Conservation (phyloP, 306 rosid genomes). For the Vigna radiata region DNA sequence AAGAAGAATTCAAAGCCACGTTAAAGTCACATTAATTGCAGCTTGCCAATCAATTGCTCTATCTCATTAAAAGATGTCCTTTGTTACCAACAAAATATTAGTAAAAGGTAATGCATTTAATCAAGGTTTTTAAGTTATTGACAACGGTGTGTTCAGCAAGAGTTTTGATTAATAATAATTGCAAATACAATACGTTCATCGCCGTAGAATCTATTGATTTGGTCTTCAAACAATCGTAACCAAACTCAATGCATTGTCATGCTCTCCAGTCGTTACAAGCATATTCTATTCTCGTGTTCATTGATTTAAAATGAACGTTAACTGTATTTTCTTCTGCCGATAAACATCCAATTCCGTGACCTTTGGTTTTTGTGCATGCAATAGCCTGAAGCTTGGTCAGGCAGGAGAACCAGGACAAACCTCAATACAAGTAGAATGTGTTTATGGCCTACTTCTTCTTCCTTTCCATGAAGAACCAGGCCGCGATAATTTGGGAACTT, state of each 20-base stretch:
- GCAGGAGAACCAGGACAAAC: conserved; percentile 19
- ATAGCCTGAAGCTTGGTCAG: conserved; percentile 10
- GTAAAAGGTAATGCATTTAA: not conserved
- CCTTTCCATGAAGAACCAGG: conserved; percentile 61
- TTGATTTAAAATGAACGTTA: conserved; percentile 1
- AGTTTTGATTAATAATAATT: not conserved
- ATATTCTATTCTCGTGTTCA: not conserved
- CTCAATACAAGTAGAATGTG: not conserved
- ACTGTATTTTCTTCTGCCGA: not conserved
- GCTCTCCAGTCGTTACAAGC: not conserved
- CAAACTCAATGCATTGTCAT: not conserved
- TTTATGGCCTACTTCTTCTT: conserved; percentile 50
- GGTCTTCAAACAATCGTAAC: not conserved
- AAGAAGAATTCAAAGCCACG: not conserved
- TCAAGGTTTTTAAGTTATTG: not conserved
- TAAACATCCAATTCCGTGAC: conserved; percentile 4
- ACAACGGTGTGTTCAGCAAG: not conserved
- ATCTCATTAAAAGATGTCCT: not conserved
- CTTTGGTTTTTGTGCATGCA: conserved; percentile 14
- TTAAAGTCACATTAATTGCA: not conserved
- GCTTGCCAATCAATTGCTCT: not conserved
- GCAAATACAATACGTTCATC: conserved; percentile 10
- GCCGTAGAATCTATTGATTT: conserved; percentile 5
- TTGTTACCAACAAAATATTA: not conserved
- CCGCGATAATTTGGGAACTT: conserved; percentile 45